Percentiles rank a stretch among this genome's conserved stretches.
phyloP scores from a whole-genome alignment of 2,329 filamentous ascomycete genomes.

The Didymosphaeria variabile region DNA sequence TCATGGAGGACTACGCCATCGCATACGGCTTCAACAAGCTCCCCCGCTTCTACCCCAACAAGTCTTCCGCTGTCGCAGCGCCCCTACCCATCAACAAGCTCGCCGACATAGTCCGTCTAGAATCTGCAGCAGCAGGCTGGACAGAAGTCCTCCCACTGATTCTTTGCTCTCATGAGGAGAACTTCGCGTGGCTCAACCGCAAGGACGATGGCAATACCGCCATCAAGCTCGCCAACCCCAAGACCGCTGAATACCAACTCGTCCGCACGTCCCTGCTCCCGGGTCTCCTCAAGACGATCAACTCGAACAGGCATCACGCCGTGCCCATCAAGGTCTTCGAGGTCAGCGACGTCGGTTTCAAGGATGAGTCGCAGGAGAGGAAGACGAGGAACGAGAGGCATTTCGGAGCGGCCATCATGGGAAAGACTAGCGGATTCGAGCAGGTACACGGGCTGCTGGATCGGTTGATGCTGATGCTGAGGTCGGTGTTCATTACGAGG shows the following conservation, averaged over 20 bases:
- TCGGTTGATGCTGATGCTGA: conserved; percentile 90
- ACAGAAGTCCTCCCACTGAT: conserved; percentile 95
- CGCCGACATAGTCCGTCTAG: conserved; percentile 85
- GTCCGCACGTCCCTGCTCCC: conserved; percentile 87
- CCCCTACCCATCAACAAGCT: conserved; percentile 95
- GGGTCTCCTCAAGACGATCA: conserved; percentile 89
- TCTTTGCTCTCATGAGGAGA: conserved; percentile 97
- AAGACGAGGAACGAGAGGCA: conserved; percentile 90
- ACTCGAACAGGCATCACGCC: conserved; percentile 88
- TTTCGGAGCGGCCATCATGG: conserved; percentile 95
- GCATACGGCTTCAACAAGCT: conserved; percentile 98
- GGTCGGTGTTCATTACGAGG: conserved; percentile 78
- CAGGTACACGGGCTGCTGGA: conserved; percentile 94
- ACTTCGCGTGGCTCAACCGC: conserved; percentile 94
- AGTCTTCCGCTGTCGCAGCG: conserved; percentile 84
- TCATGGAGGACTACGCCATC: conserved; percentile 98
- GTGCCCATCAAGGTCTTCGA: conserved; percentile 94
- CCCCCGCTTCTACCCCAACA: conserved; percentile 84
- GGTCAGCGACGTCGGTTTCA: conserved; percentile 89
- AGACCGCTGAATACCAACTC: conserved; percentile 92
- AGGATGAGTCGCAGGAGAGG: conserved; percentile 81
- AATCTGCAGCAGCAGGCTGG: conserved; percentile 95
- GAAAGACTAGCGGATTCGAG: conserved; percentile 94
- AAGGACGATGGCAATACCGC: conserved; percentile 85
- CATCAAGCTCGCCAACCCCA: conserved; percentile 88